Base-by-base conservation (phyloP, 495 filamentous ascomycete genomes). In the Penicillium cataractarum region DNA sequence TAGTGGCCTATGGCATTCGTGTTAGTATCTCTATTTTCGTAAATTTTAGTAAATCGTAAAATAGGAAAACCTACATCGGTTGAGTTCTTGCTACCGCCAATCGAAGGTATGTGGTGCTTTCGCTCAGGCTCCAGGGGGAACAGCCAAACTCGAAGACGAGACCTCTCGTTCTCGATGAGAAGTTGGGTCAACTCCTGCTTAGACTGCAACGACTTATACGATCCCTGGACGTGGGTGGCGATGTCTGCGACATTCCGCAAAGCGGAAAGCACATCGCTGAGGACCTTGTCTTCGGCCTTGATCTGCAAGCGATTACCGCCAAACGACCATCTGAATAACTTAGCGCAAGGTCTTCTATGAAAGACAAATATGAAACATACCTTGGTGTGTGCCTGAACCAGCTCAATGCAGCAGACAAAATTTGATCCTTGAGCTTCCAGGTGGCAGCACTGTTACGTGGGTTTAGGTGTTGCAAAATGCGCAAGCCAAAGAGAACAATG, bases 251-350 rank as follows among this genome's bases (percentile, higher is more conserved):
- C 80, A 52, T 64, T 76, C 3, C 76, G 82, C 60, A 99, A 72
- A 29, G 86, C 83, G 49, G 77, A 75, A 29, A 86, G 77, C 39
- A 97, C 87, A 75, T 98, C 94, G 10, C 81, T 81, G 8, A 99
- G 84, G 33, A 98, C 75, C 63, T 87, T 89, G 33, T 90, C 86
- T 74, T 99, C 96, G 0, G 96, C 92, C 75, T 95, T 98, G 31
- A 98, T 82, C 70, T 98, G 95, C 8, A 97, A 79, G 50, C 90
- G 83, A 71, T 97, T 97, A 60, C 94, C 93, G 44, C 96, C 96
- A 72, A 96, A 98, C 3, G 93, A 96, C 95, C 95, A 99, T 63
- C 84, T 80, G 53, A 4, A 44, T 39, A 53, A 31, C 5, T 54
- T 35, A 54, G 31, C 19, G 31, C 1, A 54, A 46, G 3, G 19